Evolutionary conservation across 2,329 filamentous ascomycete genomes (phyloP).

Genomic region (Penicillium rolfsii): DNA sequence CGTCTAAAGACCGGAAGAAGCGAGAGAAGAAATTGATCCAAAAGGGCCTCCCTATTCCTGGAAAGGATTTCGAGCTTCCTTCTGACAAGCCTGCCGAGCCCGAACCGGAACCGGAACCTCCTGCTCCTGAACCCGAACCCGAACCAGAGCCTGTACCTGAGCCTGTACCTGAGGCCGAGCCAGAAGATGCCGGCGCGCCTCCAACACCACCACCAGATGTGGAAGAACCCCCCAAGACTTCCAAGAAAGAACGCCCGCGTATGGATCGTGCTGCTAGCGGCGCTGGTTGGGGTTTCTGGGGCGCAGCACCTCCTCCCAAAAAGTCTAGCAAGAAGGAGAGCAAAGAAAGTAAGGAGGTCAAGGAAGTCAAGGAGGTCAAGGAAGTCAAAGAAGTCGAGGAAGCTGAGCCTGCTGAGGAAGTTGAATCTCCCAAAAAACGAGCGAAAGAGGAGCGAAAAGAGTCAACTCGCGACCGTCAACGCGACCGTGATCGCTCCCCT

Average conservation of each 20-base stretch:
- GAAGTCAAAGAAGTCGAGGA: slow-evolving; percentile 54
- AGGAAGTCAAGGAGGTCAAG: slow-evolving; percentile 47
- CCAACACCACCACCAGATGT: slow-evolving; percentile 58
- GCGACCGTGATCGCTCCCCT: slow-evolving; percentile 32
- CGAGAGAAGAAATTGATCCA: slow-evolving; percentile 39
- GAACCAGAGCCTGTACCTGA: slow-evolving; percentile 33
- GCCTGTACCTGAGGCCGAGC: slow-evolving; percentile 28
- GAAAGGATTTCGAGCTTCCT: slow-evolving; percentile 34
- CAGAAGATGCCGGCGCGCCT: slow-evolving; percentile 33
- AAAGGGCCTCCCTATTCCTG: slow-evolving; percentile 38
- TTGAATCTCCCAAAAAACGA: slow-evolving; percentile 33
- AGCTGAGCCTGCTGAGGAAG: slow-evolving; percentile 1
- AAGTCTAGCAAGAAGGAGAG: slow-evolving; percentile 57
- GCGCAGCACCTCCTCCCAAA: slow-evolving; percentile 55
- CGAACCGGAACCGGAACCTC: slow-evolving; percentile 26
- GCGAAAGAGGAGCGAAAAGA: slow-evolving; percentile 41
- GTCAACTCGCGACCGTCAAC: slow-evolving; percentile 32
- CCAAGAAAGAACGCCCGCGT: slow-evolving; percentile 76
- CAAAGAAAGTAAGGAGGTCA: slow-evolving; percentile 14
- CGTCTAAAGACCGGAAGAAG: slow-evolving; percentile 52
- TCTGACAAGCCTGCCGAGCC: slow-evolving; percentile 27
- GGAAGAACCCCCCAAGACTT: slow-evolving; percentile 58
- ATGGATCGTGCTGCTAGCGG: slow-evolving; percentile 69
- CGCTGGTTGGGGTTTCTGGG: slow-evolving; percentile 78
- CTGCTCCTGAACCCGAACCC: slow-evolving; percentile 16